phyloP scores from a whole-genome alignment of 1,284 basidiomycete genomes.

The Chondrostereum purpureum region DNA sequence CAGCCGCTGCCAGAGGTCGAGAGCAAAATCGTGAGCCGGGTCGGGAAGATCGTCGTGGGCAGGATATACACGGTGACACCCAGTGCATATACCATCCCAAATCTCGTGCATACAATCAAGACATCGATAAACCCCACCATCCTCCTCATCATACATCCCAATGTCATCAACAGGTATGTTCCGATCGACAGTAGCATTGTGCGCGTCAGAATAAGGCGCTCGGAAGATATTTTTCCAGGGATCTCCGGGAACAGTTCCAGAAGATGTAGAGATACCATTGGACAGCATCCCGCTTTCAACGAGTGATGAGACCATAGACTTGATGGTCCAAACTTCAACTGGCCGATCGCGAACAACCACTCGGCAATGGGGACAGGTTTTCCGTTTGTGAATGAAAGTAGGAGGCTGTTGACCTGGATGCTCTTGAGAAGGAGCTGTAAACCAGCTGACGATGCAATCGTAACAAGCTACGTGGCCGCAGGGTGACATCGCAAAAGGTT shows the following conservation, averaged over 20 bases:
- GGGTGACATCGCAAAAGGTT: constrained; percentile 63
- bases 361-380: constrained; percentile 74
- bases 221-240: constrained; percentile 62
- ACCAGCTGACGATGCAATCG: constrained; percentile 68
- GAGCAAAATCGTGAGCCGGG: constrained; percentile 28
- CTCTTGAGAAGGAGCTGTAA: constrained; percentile 38
- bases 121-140: constrained; percentile 68
- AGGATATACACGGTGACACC: constrained; percentile 50
- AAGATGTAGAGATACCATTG: constrained; percentile 17
- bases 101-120: constrained; percentile 71
- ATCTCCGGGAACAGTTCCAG: constrained; percentile 26
- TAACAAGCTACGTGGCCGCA: constrained; percentile 73
- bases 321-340: constrained; percentile 65
- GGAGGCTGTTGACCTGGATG: constrained; percentile 5
- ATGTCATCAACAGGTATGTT: constrained; percentile 24
- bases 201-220: constrained; percentile 7
- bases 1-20: constrained; percentile 24
- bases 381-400: constrained; percentile 30
- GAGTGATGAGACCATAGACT: constrained; percentile 51
- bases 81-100: constrained; percentile 46
- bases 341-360: constrained; percentile 53
- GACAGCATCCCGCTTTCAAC: constrained; percentile 48
- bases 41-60: constrained; percentile 31
- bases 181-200: constrained; percentile 14
- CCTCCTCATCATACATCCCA: constrained; percentile 63